Conservation (phyloP, 2,329 filamentous ascomycete species). For the Epicoccum sorghinum region DNA sequence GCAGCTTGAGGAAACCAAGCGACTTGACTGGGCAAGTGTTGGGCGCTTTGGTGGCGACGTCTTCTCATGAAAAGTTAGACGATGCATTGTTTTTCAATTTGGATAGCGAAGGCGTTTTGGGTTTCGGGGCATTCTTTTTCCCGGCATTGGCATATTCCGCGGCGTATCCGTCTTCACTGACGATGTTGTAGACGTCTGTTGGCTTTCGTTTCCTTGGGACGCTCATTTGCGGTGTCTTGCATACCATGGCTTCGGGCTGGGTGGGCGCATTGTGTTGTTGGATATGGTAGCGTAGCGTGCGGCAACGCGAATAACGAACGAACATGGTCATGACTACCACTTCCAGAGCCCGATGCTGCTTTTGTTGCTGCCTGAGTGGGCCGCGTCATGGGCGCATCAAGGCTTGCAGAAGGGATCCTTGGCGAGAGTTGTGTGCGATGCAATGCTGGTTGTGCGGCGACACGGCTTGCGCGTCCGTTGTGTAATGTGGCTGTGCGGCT, state of each 20-base stretch:
- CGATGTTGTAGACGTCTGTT: constrained; percentile 20
- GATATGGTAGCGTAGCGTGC: constrained; percentile 20
- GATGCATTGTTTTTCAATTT: constrained; percentile 17
- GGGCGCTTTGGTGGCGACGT: constrained; percentile 56
- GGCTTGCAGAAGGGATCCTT: constrained; percentile 1
- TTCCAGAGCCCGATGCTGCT: constrained; percentile 16
- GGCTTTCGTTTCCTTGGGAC: constrained; percentile 25
- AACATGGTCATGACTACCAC: constrained; percentile 10
- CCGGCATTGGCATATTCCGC: constrained; percentile 37
- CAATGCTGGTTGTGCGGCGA: constrained; percentile 8
- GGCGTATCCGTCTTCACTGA: constrained; percentile 32
- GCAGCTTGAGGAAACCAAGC: constrained; percentile 51
- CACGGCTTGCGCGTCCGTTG: constrained; percentile 26
- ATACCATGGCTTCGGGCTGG: constrained; percentile 12
- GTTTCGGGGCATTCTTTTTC: constrained; percentile 32
- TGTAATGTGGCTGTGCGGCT: constrained; percentile 26
- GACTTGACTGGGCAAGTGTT: constrained; percentile 56
- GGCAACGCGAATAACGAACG: constrained; percentile 22
- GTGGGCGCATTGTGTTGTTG: constrained; percentile 21
- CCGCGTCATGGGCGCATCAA: constrained; percentile 25
- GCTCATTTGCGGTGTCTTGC: constrained; percentile 34
- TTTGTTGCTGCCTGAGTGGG: constrained; percentile 22
- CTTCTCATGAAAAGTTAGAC: constrained; percentile 33
- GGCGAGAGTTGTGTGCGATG: not conserved
- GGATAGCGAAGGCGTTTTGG: constrained; percentile 41